A percentile compares a stretch with the other conserved stretches of the same genome.
These are phyloP conservation scores for Hibiscus mutabilis DNA, from an alignment of 345 rosid genomes.

Conservation along the genomic window DNA sequence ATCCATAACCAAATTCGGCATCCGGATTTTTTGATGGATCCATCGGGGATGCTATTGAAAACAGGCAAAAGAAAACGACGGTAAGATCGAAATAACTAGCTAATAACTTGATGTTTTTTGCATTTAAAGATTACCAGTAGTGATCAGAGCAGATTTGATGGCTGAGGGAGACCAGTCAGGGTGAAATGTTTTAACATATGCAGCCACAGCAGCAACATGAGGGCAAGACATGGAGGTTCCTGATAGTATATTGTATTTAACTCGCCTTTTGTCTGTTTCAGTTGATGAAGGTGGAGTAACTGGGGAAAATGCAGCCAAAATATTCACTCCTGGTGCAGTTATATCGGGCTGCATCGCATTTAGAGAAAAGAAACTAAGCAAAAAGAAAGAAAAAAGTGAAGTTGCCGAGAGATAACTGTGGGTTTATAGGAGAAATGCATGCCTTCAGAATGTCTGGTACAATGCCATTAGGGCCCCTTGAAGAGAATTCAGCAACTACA, in stretches of 20 bases:
- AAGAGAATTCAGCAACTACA: conserved; percentile 21
- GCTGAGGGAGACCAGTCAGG: neutral
- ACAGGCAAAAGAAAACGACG: neutral
- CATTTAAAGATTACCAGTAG: neutral
- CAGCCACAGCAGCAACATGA: neutral
- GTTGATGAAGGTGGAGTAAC: neutral
- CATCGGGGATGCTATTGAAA: conserved; percentile 25
- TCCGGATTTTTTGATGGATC: conserved; percentile 1
- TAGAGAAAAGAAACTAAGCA: neutral
- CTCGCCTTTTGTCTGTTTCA: neutral
- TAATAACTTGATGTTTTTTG: too few species aligned
- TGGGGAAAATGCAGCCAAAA: conserved; percentile 35
- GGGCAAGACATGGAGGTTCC: neutral
- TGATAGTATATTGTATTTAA: neutral
- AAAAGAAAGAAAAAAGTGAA: too few species aligned
- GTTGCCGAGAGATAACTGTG: neutral
- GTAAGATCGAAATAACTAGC: neutral
- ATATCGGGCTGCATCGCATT: conserved; percentile 35
- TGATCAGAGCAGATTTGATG: neutral
- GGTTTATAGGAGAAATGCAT: neutral
- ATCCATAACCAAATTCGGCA: conserved; percentile 25
- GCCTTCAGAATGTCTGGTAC: conserved; percentile 28
- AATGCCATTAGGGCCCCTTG: conserved; percentile 25
- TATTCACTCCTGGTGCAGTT: conserved; percentile 36
- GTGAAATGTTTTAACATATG: neutral